A percentile compares a stretch with the other conserved stretches of the same genome.
These are phyloP conservation scores for Boletus sp. DNA, from an alignment of 1,284 basidiomycete genomes.

Conservation along the genomic window DNA sequence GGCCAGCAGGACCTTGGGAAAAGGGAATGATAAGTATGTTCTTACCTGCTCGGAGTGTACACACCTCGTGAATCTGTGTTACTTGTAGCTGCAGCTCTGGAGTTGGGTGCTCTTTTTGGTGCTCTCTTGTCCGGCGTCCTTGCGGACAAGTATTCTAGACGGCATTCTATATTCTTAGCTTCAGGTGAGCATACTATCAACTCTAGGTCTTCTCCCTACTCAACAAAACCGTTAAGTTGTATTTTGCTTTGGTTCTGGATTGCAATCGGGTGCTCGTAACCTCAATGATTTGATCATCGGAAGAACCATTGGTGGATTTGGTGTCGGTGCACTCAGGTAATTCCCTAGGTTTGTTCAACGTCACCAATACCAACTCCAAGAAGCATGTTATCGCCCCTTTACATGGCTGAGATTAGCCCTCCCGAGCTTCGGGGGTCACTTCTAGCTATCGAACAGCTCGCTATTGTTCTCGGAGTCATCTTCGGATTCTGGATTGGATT, in stretches of 20 bases:
- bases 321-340: slow-evolving; percentile 73
- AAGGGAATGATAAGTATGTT: slow-evolving; percentile 70
- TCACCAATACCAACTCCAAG: slow-evolving; percentile 2
- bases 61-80: neutral
- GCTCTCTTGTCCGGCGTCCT: slow-evolving; percentile 62
- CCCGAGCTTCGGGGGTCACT: slow-evolving; percentile 80
- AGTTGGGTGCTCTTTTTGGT: slow-evolving; percentile 71
- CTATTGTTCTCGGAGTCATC: slow-evolving; percentile 75
- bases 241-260: slow-evolving; percentile 66
- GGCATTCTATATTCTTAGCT: slow-evolving; percentile 61
- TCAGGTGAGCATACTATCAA: slow-evolving; percentile 46
- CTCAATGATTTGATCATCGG: slow-evolving; percentile 61
- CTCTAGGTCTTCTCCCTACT: neutral
- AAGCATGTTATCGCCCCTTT: slow-evolving; percentile 75
- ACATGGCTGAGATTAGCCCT: slow-evolving; percentile 80
- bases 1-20: slow-evolving; percentile 66
- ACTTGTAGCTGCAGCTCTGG: slow-evolving; percentile 65
- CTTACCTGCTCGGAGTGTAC: neutral
- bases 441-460: slow-evolving; percentile 74
- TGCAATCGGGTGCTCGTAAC: slow-evolving; percentile 61
- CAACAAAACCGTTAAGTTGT: slow-evolving; percentile 41
- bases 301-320: slow-evolving; percentile 70
- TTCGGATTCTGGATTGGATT: slow-evolving; percentile 81
- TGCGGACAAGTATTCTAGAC: slow-evolving; percentile 65
- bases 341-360: slow-evolving; percentile 2